phyloP scores from a whole-genome alignment of 768 basidiomycete species.

The Galerina marginata region DNA sequence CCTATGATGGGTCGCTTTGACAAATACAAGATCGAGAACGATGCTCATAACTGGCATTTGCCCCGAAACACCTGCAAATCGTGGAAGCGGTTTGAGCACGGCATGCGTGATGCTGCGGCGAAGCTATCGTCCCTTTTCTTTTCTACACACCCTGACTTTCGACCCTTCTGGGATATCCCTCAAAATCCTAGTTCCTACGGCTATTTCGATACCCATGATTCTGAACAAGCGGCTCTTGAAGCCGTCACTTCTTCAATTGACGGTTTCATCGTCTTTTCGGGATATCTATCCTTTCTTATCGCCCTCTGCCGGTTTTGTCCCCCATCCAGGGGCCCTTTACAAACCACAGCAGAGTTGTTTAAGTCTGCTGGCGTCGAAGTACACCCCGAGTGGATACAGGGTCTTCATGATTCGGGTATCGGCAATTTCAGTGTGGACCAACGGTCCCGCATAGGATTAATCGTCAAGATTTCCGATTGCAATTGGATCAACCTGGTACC shows the following conservation, averaged over 20 bases:
- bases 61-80: conserved; percentile 4
- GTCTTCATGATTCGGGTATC: neutral
- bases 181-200: conserved; percentile 7
- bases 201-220: conserved; percentile 8
- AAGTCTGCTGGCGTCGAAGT: neutral
- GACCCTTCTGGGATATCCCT: neutral
- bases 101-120: neutral
- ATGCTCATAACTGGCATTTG: conserved; percentile 10
- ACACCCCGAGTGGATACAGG: neutral
- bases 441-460: neutral
- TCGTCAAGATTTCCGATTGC: neutral
- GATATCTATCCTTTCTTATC: conserved; percentile 14
- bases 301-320: conserved; percentile 5
- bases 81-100: conserved; percentile 15
- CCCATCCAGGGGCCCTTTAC: too few relatives aligned
- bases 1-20: neutral
- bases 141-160: neutral
- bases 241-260: conserved; percentile 3
- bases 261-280: conserved; percentile 7
- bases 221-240: neutral
- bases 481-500: neutral
- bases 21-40: neutral
- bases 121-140: neutral
- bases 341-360: neutral
- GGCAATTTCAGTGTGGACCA: too few relatives aligned